Base-by-base conservation (phyloP, 257 asterid genomes). In the Nicotiana tabacum region DNA sequence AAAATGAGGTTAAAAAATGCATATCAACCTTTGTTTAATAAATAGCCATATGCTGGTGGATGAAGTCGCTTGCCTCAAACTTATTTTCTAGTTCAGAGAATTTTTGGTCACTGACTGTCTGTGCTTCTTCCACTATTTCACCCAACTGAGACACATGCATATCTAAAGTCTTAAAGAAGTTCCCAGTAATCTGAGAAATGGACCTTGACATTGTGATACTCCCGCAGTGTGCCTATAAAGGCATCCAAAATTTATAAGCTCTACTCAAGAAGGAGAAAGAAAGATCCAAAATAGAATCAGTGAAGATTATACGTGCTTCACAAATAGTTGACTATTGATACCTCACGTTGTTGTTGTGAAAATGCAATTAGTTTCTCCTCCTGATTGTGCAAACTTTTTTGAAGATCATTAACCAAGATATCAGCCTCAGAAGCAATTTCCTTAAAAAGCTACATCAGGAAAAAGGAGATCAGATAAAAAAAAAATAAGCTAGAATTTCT, bases 341-440 rank as follows among this genome's bases (percentile, higher is more conserved):
- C 99, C 97, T 93, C 90, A 48, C 89, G 93, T 87, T 94, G 99
- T 87, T 90, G 93, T 88, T 90, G 87, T 68, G 98, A 92, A 83
- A 89, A 94, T 46, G 89, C 83, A 80, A 85, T 85, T 82, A 96
- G 76, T 83, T 92, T 94, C 58, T 85, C 87, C 90, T 90, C 94
- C 90, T 94, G 98, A 85, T 88, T 89, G 33, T 88, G 91, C 70
- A 96, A 93, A 82, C 95, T 92, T 24, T 90, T 89, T 91, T 96
- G 98, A 87, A 94, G 99, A 88, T 89, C 98, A 83, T 87, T 84
- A 81, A 96, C 97, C 83, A 96, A 86, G 66, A 84, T 88, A 87
- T 96, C 95, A 84, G 98, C 99, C 91, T 92, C 96, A 43, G 90
- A 92, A 82, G 97, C 90, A 78, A 96, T 90, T 82, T 91, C 92